Percentiles rank a stretch among this genome's conserved stretches.
Evolutionary conservation across 495 filamentous ascomycete species (phyloP).

Genomic region (Clavariopsis aquatica): DNA sequence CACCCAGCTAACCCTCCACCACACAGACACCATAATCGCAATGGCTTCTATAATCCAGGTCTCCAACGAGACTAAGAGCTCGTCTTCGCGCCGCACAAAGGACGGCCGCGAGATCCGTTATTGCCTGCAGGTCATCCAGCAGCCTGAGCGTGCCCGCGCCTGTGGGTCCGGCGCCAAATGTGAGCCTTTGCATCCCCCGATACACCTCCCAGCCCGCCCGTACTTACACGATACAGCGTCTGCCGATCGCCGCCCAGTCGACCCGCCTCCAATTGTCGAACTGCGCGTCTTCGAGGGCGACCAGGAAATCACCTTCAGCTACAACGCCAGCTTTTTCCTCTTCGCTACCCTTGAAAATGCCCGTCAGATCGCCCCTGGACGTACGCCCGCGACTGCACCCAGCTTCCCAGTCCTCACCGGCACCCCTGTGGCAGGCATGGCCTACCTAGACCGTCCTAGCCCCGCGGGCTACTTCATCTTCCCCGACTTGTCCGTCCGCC

Average conservation of each 20-base stretch:
- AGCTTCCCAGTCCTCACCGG: slow-evolving; percentile 86
- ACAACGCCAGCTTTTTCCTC: slow-evolving; percentile 97
- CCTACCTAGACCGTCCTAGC: slow-evolving; percentile 87
- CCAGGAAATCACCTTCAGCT: slow-evolving; percentile 81
- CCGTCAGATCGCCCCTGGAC: slow-evolving; percentile 79
- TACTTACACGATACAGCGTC: slow-evolving; percentile 61
- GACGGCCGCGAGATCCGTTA: slow-evolving; percentile 83
- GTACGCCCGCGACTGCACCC: slow-evolving; percentile 64
- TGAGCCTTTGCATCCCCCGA: slow-evolving; percentile 53
- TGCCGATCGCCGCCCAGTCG: slow-evolving; percentile 92
- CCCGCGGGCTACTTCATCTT: slow-evolving; percentile 98
- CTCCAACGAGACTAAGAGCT: slow-evolving; percentile 60
- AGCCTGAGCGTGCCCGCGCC: slow-evolving; percentile 92
- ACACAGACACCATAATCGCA: neutral
- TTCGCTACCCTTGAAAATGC: slow-evolving; percentile 90
- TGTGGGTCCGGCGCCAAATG: slow-evolving; percentile 95
- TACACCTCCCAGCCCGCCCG: neutral
- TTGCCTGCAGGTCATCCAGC: slow-evolving; percentile 82
- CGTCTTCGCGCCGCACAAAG: slow-evolving; percentile 67
- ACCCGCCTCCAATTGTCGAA: slow-evolving; percentile 96
- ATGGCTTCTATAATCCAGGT: slow-evolving; percentile 53
- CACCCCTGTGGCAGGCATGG: slow-evolving; percentile 93
- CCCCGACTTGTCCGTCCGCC: slow-evolving; percentile 92
- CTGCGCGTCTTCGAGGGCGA: slow-evolving; percentile 82
- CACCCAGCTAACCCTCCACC: neutral